Evolutionary conservation across 2,329 filamentous ascomycete species (phyloP).

Genomic region (Trichoderma sp.): DNA sequence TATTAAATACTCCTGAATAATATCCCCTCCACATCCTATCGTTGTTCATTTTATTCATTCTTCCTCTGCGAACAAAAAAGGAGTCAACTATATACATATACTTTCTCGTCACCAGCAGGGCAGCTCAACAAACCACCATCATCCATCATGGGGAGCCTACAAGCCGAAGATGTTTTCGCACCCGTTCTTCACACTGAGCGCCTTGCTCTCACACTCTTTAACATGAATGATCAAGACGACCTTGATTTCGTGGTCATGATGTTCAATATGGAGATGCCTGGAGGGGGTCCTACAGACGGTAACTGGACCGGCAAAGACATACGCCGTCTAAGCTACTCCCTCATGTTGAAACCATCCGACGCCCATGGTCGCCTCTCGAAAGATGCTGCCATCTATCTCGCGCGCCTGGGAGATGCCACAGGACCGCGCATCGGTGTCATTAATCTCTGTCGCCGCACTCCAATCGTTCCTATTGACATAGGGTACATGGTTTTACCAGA

Average conservation of each 20-base stretch:
- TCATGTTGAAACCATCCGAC: neutral
- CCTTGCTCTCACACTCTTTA: neutral
- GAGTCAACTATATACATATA: neutral
- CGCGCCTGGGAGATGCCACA: neutral
- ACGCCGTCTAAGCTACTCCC: neutral
- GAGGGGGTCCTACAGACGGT: neutral
- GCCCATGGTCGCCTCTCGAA: neutral
- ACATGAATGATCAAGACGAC: neutral
- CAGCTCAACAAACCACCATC: neutral
- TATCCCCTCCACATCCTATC: neutral
- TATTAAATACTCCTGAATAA: neutral
- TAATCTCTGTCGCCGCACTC: neutral
- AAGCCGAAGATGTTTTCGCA: neutral
- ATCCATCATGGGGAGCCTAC: neutral
- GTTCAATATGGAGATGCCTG: neutral
- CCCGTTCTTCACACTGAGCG: neutral
- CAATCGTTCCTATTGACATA: neutral
- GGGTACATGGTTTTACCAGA: neutral
- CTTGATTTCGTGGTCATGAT: neutral
- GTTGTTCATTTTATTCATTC: neutral
- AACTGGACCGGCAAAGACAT: neutral
- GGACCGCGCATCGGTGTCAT: neutral
- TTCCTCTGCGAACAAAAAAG: neutral
- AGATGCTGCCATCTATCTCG: neutral
- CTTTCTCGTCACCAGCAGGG: neutral